A percentile compares a stretch with the other conserved stretches of the same genome.
phyloP scores from a whole-genome alignment of 208 protist species.

The Cochliopodium minus region DNA sequence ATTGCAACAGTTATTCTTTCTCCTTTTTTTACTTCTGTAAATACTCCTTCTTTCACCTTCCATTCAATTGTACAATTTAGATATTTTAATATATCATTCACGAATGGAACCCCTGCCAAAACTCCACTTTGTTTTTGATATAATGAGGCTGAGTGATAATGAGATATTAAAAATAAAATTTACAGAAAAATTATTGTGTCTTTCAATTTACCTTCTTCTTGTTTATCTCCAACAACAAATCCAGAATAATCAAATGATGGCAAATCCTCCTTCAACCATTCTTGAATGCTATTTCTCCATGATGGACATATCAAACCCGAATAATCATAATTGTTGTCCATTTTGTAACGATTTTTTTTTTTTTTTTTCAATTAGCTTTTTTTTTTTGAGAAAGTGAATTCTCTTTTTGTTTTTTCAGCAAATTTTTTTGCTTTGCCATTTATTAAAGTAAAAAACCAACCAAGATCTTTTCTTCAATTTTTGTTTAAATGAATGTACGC shows the following conservation, averaged over 20 bases:
- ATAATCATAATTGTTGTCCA: too few relatives aligned
- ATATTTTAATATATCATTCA: constrained; percentile 38
- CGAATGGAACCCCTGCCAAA: constrained; percentile 41
- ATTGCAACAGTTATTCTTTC: background rate
- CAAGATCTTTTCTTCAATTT: too few relatives aligned
- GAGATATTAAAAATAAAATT: too few relatives aligned
- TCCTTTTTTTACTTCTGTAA: constrained; percentile 16
- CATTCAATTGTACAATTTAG: constrained; percentile 39
- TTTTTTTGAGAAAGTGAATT: too few relatives aligned
- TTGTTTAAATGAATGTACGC: too few relatives aligned
- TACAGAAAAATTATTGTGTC: constrained; percentile 32
- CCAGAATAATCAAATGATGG: constrained; percentile 55
- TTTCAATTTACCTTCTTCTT: constrained; percentile 27
- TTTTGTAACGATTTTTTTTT: too few relatives aligned
- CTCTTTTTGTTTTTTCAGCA: too few relatives aligned
- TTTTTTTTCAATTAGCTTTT: too few relatives aligned
- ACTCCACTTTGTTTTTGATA: constrained; percentile 22
- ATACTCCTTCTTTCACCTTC: constrained; percentile 33
- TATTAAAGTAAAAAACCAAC: too few relatives aligned
- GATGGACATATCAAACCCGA: too few relatives aligned
- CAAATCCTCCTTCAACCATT: constrained; percentile 47
- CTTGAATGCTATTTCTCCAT: too few relatives aligned
- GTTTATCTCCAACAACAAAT: constrained; percentile 38
- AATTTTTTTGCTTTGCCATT: too few relatives aligned
- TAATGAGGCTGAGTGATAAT: background rate